Evolutionary conservation across 1,139 yeast species (phyloP), one percentile per base, ranked within the genome.

Genomic region (Kodamaea suecica): DNA sequence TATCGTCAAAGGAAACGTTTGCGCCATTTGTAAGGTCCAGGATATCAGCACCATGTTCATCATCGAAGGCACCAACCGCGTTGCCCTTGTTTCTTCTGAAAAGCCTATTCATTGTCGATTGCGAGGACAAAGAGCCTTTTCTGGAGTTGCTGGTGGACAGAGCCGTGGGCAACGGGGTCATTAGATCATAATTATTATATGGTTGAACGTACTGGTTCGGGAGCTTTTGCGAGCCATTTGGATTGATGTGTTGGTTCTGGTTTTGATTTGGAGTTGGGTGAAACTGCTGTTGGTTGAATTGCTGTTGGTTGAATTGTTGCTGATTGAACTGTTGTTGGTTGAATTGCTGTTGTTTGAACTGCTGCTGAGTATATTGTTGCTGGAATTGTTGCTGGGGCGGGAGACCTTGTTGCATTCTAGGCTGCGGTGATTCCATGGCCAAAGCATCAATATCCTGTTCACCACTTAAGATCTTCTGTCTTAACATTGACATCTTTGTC

Each of bases 1-100:
- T 64, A 48, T 83, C 90, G 43, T 76, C 77, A 44, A 80, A 78
- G 0, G 86, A 73, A 41, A 82, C 66, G 28, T 64, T 60, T 3
- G 61, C 58, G 2, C 70, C 65, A 19, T 58, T 56, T 7, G 70
- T 54, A 9, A 66, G 42, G 9, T 68, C 67, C 17, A 63, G 66
- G 29, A 73, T 70, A 34, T 73, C 70, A 8, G 71, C 66, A 5
- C 78, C 77, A 3, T 59, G 63, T 15, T 77, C 84, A 8, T 73
- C 84, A 38, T 77, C 83, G 38, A 68, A 71, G 17, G 55, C 58
- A 9, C 42, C 59, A 3, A 38, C 42, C 14, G 24, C 23, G n/a
- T n/a, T n/a, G 16, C 31, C 32, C 26, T 57, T 62, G 29, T 66
- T 66, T 31, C 74, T 56, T 37, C 72, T 66, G 53, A 76, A 73